Conservation (phyloP, 805 yeast genomes). For the Candida michaelii region DNA sequence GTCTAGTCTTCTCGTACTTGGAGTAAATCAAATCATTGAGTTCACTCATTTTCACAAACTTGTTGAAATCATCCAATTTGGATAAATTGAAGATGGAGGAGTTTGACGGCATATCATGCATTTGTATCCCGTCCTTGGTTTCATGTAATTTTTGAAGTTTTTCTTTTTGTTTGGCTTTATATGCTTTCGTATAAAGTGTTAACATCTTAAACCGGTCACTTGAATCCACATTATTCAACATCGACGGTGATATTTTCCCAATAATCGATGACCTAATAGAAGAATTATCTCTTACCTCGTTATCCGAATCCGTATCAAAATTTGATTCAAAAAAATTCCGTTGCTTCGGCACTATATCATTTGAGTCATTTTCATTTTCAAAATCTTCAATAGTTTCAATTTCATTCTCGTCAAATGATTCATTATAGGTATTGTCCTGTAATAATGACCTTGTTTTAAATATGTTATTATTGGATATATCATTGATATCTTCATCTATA, state of each 20-base stretch:
- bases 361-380: slow-evolving; percentile 2
- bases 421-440: slow-evolving; percentile 8
- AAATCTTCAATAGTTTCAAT: slow-evolving; percentile 7
- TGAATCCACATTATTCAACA: slow-evolving; percentile 10
- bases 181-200: slow-evolving; percentile 22
- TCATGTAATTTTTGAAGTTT: slow-evolving; percentile 3
- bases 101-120: slow-evolving; percentile 14
- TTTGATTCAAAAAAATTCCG: slow-evolving; percentile 17
- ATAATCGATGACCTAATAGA: slow-evolving; percentile 28
- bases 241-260: slow-evolving; percentile 17
- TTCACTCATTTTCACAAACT: slow-evolving; percentile 33
- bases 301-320: slow-evolving; percentile 22
- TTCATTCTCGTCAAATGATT: slow-evolving; percentile 5
- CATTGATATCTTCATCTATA: neutral
- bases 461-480: slow-evolving; percentile 8
- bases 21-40: slow-evolving; percentile 32
- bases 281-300: slow-evolving; percentile 11
- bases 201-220: slow-evolving; percentile 29
- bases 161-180: slow-evolving; percentile 4
- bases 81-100: slow-evolving; percentile 31
- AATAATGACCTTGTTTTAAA: slow-evolving; percentile 12
- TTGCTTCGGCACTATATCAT: slow-evolving; percentile 7
- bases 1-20: slow-evolving; percentile 15
- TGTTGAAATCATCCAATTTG: slow-evolving; percentile 33
- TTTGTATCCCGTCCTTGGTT: slow-evolving; percentile 17